Evolutionary conservation across 345 rosid genomes (phyloP).

Genomic region (Citrus glauca): DNA sequence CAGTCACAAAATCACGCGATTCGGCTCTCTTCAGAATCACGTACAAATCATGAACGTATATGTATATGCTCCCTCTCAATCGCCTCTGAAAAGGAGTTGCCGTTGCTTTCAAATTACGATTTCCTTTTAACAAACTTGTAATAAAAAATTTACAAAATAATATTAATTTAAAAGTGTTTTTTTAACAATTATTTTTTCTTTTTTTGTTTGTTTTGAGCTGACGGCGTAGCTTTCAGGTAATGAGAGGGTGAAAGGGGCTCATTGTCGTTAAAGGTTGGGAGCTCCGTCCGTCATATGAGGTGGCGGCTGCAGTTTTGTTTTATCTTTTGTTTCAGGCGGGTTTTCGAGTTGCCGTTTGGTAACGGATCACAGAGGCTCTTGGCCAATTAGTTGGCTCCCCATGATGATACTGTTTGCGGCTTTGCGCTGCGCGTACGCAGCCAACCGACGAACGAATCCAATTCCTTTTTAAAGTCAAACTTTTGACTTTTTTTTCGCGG

Average conservation of each 20-base stretch:
- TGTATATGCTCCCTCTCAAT: background rate
- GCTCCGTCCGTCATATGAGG: background rate
- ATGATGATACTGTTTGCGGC: background rate
- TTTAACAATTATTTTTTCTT: too few relatives aligned
- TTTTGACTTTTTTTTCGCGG: background rate
- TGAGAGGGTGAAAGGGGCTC: conserved; percentile 27
- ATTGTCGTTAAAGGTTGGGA: conserved; percentile 2
- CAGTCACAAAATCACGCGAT: conserved; percentile 18
- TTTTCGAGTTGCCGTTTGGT: conserved; percentile 9
- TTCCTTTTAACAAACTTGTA: conserved; percentile 17
- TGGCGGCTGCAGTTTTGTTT: background rate
- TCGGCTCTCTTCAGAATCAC: background rate
- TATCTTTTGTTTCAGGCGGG: background rate
- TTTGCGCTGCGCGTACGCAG: background rate
- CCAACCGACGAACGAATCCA: background rate
- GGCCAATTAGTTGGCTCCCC: background rate
- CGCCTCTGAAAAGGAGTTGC: background rate
- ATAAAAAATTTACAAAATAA: background rate
- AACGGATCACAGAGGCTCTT: background rate
- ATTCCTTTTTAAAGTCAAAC: background rate
- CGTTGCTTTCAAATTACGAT: conserved; percentile 29
- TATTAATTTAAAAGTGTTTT: background rate
- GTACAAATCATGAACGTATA: background rate
- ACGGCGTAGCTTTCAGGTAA: conserved; percentile 16
- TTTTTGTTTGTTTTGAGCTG: too few relatives aligned